Percentiles rank a stretch among this genome's conserved stretches.
Conservation (phyloP, 202 grass and related monocot species). For the Carex sylvatica region DNA sequence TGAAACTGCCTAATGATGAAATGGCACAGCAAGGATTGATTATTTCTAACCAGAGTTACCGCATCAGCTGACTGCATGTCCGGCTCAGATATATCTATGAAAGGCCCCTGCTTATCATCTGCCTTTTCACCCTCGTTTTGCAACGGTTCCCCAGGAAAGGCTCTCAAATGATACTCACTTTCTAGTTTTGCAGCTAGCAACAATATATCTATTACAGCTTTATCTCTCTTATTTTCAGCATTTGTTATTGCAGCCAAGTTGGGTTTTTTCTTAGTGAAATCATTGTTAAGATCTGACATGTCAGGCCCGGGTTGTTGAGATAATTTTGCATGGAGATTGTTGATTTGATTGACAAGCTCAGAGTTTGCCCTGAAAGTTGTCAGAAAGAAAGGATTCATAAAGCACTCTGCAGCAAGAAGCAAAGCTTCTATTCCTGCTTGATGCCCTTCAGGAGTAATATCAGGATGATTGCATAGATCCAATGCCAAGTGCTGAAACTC, state of each 20-base stretch:
- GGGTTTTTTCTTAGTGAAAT: slow-evolving; percentile 45
- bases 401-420: slow-evolving; percentile 86
- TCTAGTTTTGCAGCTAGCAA: slow-evolving; percentile 78
- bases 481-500: slow-evolving; percentile 79
- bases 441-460: slow-evolving; percentile 64
- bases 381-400: slow-evolving; percentile 84
- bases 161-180: slow-evolving; percentile 48
- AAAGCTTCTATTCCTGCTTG: slow-evolving; percentile 91
- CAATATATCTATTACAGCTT: slow-evolving; percentile 78
- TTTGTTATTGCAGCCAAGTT: slow-evolving; percentile 40
- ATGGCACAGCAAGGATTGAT: slow-evolving; percentile 69
- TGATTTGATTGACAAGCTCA: slow-evolving; percentile 53
- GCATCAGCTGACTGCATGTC: slow-evolving; percentile 65
- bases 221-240: slow-evolving; percentile 75
- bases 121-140: slow-evolving; percentile 23
- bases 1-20: slow-evolving; percentile 70
- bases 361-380: slow-evolving; percentile 51
- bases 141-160: slow-evolving; percentile 44
- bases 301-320: slow-evolving; percentile 30
- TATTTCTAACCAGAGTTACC: slow-evolving; percentile 88
- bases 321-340: slow-evolving; percentile 52
- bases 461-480: slow-evolving; percentile 60
- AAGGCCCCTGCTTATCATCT: slow-evolving; percentile 35
- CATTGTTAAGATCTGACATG: slow-evolving; percentile 37
- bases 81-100: slow-evolving; percentile 57